Evolutionary conservation across 768 basidiomycete genomes (phyloP).

Genomic region (Tylopilus sp.): DNA sequence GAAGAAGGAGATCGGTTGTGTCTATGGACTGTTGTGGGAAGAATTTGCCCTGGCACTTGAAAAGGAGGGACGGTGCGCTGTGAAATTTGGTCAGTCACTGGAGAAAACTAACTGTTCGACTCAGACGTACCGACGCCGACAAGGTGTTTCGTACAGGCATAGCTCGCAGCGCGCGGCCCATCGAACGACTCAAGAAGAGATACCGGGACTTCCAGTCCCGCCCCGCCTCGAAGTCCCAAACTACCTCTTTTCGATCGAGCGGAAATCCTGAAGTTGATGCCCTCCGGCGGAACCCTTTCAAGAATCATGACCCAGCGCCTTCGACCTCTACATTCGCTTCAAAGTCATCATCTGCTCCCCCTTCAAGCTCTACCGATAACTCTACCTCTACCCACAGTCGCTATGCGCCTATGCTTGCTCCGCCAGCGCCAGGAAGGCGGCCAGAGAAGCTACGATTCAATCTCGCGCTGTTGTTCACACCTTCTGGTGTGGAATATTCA

Average conservation of each 20-base stretch:
- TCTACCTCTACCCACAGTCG: slow-evolving; percentile 35
- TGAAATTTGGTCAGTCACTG: slow-evolving; percentile 3
- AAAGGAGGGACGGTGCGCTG: slow-evolving; percentile 64
- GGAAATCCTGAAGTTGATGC: slow-evolving; percentile 27
- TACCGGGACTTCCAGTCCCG: slow-evolving; percentile 78
- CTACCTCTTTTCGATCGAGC: slow-evolving; percentile 23
- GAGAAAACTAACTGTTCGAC: slow-evolving; percentile 2
- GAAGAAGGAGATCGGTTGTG: slow-evolving; percentile 70
- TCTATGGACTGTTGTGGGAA: slow-evolving; percentile 81
- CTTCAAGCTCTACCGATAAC: slow-evolving; percentile 40
- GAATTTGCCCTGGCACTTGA: slow-evolving; percentile 86
- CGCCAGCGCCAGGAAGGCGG: slow-evolving; percentile 63
- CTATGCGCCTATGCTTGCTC: slow-evolving; percentile 72
- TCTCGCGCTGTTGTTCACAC: slow-evolving; percentile 67
- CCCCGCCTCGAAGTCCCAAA: slow-evolving; percentile 28
- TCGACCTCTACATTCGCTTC: slow-evolving; percentile 32
- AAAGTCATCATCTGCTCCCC: slow-evolving; percentile 13
- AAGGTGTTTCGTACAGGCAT: slow-evolving; percentile 80
- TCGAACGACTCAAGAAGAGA: slow-evolving; percentile 78
- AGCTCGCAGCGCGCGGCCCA: slow-evolving; percentile 72
- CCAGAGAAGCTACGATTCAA: slow-evolving; percentile 71
- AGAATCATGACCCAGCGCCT: slow-evolving; percentile 31
- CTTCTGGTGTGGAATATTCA: slow-evolving; percentile 77
- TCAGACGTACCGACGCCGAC: slow-evolving; percentile 75
- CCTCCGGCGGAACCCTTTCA: slow-evolving; percentile 35